Evolutionary conservation across 805 yeast genomes (phyloP).

Genomic region (Priceomyces fermenticarens): DNA sequence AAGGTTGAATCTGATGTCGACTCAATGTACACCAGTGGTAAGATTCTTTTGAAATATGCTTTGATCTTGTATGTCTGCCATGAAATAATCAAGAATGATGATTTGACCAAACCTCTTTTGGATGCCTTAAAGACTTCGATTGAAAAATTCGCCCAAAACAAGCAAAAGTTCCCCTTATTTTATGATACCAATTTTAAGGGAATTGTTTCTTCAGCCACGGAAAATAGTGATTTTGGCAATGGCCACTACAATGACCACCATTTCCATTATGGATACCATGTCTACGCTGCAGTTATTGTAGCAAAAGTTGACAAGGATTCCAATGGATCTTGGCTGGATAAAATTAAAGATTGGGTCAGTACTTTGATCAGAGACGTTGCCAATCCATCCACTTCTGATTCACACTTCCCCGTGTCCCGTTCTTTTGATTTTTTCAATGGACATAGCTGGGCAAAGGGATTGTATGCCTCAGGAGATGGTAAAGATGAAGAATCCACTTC

Average conservation of each 20-base stretch:
- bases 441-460: slow-evolving; percentile 74
- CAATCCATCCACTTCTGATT: slow-evolving; percentile 53
- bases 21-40: slow-evolving; percentile 25
- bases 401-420: slow-evolving; percentile 61
- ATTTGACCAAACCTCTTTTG: slow-evolving; percentile 12
- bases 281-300: slow-evolving; percentile 24
- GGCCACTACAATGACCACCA: slow-evolving; percentile 32
- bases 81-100: slow-evolving; percentile 17
- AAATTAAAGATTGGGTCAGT: slow-evolving; percentile 56
- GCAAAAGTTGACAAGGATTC: slow-evolving; percentile 18
- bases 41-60: slow-evolving; percentile 21
- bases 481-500: slow-evolving; percentile 69
- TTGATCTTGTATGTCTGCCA: slow-evolving; percentile 16
- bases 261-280: slow-evolving; percentile 28
- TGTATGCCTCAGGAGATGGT: slow-evolving; percentile 62
- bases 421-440: slow-evolving; percentile 72
- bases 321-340: slow-evolving; percentile 52
- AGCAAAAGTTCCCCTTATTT: slow-evolving; percentile 21
- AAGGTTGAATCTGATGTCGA: slow-evolving; percentile 10
- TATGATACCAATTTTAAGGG: slow-evolving; percentile 30
- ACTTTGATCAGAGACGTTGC: slow-evolving; percentile 64
- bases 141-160: slow-evolving; percentile 13
- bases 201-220: slow-evolving; percentile 21
- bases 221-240: slow-evolving; percentile 25
- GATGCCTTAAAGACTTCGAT: slow-evolving; percentile 15